Evolutionary conservation across 108 stramenopile species (phyloP).

Genomic region (Cyclotella choctawhatcheeana): DNA sequence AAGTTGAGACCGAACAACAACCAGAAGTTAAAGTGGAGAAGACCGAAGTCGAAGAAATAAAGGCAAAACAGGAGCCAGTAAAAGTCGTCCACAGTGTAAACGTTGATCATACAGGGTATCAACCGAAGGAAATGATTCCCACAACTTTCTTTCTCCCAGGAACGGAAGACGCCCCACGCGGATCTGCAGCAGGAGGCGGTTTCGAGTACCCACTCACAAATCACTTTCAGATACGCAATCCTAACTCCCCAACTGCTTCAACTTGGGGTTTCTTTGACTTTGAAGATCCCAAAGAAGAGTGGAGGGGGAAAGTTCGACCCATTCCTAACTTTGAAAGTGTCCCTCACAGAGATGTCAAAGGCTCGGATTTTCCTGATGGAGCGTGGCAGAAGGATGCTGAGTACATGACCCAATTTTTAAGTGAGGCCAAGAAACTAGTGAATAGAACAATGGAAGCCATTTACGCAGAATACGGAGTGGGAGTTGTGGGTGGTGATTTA

Average conservation of each 20-base stretch:
- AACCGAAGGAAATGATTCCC: constrained; percentile 14
- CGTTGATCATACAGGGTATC: constrained; percentile 26
- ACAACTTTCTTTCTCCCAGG: constrained; percentile 28
- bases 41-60: not conserved
- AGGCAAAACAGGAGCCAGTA: not conserved
- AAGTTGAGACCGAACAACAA: not conserved
- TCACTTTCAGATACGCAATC: constrained; percentile 41
- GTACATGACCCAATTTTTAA: constrained; percentile 64
- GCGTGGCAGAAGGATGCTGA: constrained; percentile 71
- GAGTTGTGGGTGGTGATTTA: constrained; percentile 16
- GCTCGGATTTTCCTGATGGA: constrained; percentile 45
- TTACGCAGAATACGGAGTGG: constrained; percentile 46
- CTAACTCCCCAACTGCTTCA: constrained; percentile 16
- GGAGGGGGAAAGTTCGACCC: constrained; percentile 43
- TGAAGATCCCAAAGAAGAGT: constrained; percentile 38
- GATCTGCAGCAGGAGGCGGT: constrained; percentile 38
- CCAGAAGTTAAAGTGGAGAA: not conserved
- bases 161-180: constrained; percentile 33
- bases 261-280: constrained; percentile 43
- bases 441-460: constrained; percentile 71
- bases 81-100: not conserved
- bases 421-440: constrained; percentile 64
- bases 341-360: constrained; percentile 42
- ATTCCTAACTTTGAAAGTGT: constrained; percentile 28
- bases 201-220: constrained; percentile 33